phyloP scores from a whole-genome alignment of 1,139 yeast genomes.

The Candida buenavistaensis region DNA sequence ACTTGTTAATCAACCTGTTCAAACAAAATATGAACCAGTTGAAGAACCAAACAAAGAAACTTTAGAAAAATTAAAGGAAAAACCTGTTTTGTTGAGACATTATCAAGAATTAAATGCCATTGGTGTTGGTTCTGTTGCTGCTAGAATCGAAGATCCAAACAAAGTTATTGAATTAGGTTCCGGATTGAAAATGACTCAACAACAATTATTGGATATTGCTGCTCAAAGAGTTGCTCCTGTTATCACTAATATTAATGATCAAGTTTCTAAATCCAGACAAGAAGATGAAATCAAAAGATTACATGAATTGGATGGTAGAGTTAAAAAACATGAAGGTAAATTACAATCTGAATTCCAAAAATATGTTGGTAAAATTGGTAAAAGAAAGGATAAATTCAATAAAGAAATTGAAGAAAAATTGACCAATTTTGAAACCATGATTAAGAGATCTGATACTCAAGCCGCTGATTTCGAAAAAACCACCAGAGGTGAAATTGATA shows the following conservation, averaged over 20 bases:
- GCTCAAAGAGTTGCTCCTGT: constrained; percentile 58
- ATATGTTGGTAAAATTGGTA: constrained; percentile 38
- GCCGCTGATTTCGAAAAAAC: constrained; percentile 40
- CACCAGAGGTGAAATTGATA: constrained; percentile 44
- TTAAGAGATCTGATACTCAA: constrained; percentile 30
- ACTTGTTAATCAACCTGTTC: constrained; percentile 28
- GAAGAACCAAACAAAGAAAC: constrained; percentile 37
- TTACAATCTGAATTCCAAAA: constrained; percentile 44
- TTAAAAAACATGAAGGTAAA: constrained; percentile 44
- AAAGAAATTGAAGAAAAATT: constrained; percentile 40
- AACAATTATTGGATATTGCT: constrained; percentile 57
- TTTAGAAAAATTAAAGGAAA: constrained; percentile 44
- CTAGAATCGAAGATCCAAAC: constrained; percentile 48
- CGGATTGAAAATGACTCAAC: constrained; percentile 55
- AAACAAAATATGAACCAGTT: constrained; percentile 35
- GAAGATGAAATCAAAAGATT: constrained; percentile 49
- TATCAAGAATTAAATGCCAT: constrained; percentile 51
- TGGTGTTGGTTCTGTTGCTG: constrained; percentile 47
- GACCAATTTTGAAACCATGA: constrained; percentile 29
- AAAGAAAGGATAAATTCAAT: constrained; percentile 40
- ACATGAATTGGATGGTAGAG: constrained; percentile 38
- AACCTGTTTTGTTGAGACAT: constrained; percentile 48
- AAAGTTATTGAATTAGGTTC: constrained; percentile 54
- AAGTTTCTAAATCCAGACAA: constrained; percentile 47
- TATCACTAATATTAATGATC: constrained; percentile 49